Evolutionary conservation across 2,329 filamentous ascomycete species (phyloP).

Genomic region (Talaromyces atroroseus): DNA sequence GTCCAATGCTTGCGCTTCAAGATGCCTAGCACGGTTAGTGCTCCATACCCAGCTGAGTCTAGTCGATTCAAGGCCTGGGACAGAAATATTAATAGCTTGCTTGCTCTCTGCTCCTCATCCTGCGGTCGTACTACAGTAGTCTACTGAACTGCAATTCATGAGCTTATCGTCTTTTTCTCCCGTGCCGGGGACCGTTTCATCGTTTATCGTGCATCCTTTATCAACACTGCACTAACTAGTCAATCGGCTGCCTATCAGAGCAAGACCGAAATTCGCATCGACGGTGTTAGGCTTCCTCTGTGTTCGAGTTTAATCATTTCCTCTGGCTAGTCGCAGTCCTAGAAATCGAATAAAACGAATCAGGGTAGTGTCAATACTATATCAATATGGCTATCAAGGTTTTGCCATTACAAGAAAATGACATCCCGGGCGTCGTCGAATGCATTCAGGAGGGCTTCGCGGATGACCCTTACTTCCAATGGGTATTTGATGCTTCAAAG

Average conservation of each 20-base stretch:
- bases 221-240: too few species aligned
- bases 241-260: too few species aligned
- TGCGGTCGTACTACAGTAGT: too few species aligned
- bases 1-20: background rate
- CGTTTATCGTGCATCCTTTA: too few species aligned
- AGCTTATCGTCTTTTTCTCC: too few species aligned
- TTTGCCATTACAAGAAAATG: slow-evolving; percentile 49
- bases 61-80: background rate
- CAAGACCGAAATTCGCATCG: too few species aligned
- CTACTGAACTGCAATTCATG: too few species aligned
- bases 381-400: slow-evolving; percentile 44
- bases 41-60: background rate
- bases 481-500: slow-evolving; percentile 58
- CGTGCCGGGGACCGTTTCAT: too few species aligned
- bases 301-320: too few species aligned
- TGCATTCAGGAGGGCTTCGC: slow-evolving; percentile 63
- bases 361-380: background rate
- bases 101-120: too few species aligned
- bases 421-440: slow-evolving; percentile 59
- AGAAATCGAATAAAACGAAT: background rate
- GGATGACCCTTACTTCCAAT: slow-evolving; percentile 61
- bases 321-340: too few species aligned
- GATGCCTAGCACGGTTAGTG: background rate
- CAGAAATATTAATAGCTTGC: background rate
- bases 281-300: too few species aligned